A percentile compares a stretch with the other conserved stretches of the same genome.
Conservation (phyloP, 2,329 filamentous ascomycete genomes). For the Epicoccum sorghinum region DNA sequence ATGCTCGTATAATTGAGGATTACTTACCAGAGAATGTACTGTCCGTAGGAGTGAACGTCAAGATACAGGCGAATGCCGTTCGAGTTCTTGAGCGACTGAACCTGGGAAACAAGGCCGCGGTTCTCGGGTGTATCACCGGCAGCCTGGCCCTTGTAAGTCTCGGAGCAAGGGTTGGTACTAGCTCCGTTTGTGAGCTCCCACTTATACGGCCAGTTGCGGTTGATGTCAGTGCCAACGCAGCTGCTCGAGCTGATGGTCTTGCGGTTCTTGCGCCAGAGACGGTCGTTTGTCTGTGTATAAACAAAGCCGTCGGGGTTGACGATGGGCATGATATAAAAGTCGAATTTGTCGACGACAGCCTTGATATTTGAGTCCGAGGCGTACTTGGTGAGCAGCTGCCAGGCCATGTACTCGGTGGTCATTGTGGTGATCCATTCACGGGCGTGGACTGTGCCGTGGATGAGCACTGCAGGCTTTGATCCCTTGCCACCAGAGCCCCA, state of each 20-base stretch:
- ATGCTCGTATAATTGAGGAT: neutral
- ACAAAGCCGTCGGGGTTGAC: slow-evolving; percentile 41
- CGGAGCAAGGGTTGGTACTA: slow-evolving; percentile 46
- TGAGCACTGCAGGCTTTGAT: slow-evolving; percentile 43
- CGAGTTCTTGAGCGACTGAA: slow-evolving; percentile 45
- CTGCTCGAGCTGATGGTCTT: slow-evolving; percentile 38
- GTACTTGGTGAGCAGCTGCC: slow-evolving; percentile 46
- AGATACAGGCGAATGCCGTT: slow-evolving; percentile 65
- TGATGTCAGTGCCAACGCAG: slow-evolving; percentile 47
- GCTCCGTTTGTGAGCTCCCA: slow-evolving; percentile 44
- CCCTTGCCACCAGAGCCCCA: slow-evolving; percentile 47
- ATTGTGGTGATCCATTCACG: slow-evolving; percentile 47
- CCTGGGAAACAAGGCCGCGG: slow-evolving; percentile 52
- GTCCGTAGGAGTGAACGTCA: slow-evolving; percentile 59
- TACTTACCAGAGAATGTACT: slow-evolving; percentile 35
- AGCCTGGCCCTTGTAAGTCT: slow-evolving; percentile 45
- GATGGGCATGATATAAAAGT: slow-evolving; percentile 42
- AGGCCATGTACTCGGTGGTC: slow-evolving; percentile 33
- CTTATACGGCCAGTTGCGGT: slow-evolving; percentile 49
- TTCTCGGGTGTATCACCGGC: slow-evolving; percentile 44
- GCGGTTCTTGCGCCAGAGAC: slow-evolving; percentile 50
- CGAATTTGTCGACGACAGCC: slow-evolving; percentile 45
- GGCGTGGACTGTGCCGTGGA: slow-evolving; percentile 45
- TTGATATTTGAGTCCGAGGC: slow-evolving; percentile 39
- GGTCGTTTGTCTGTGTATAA: slow-evolving; percentile 47